These are phyloP conservation scores for Candida odintsovae DNA, from an alignment of 805 yeast species.

Conservation along the genomic window DNA sequence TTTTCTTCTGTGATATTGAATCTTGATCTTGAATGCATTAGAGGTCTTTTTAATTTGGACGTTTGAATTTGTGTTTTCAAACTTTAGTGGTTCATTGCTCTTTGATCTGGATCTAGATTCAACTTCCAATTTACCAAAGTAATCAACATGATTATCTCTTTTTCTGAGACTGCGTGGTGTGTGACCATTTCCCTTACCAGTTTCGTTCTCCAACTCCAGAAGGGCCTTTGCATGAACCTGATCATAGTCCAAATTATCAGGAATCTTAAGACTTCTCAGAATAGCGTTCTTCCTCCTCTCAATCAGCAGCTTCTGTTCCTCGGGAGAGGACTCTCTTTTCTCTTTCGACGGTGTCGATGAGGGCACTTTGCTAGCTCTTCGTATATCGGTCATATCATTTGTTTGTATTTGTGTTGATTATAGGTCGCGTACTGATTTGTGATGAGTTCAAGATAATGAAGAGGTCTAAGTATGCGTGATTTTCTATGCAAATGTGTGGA, in stretches of 20 bases:
- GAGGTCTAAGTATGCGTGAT: no score
- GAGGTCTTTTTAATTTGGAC: slow-evolving; percentile 14
- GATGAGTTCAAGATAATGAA: background rate
- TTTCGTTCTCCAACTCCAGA: slow-evolving; percentile 12
- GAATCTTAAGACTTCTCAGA: slow-evolving; percentile 28
- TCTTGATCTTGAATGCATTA: slow-evolving; percentile 19
- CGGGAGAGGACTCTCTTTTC: slow-evolving; percentile 8
- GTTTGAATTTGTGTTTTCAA: slow-evolving; percentile 16
- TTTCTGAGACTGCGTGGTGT: slow-evolving; percentile 11
- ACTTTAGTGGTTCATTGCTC: background rate
- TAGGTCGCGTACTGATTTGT: background rate
- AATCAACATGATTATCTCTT: slow-evolving; percentile 4
- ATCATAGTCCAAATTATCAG: slow-evolving; percentile 34
- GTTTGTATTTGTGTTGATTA: background rate
- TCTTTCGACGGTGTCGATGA: background rate
- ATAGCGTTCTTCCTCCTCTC: slow-evolving; percentile 16
- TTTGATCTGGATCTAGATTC: background rate
- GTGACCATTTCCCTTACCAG: slow-evolving; percentile 4
- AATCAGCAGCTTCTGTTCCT: slow-evolving; percentile 9
- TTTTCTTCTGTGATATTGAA: slow-evolving; percentile 11
- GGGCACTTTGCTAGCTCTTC: background rate
- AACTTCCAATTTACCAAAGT: background rate
- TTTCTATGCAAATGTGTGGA: background rate
- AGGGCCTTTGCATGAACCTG: slow-evolving; percentile 29
- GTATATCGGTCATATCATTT: background rate